Percentiles rank a stretch among this genome's conserved stretches.
phyloP scores from a whole-genome alignment of 2,329 filamentous ascomycete species.

The Ustilaginoidea virens region DNA sequence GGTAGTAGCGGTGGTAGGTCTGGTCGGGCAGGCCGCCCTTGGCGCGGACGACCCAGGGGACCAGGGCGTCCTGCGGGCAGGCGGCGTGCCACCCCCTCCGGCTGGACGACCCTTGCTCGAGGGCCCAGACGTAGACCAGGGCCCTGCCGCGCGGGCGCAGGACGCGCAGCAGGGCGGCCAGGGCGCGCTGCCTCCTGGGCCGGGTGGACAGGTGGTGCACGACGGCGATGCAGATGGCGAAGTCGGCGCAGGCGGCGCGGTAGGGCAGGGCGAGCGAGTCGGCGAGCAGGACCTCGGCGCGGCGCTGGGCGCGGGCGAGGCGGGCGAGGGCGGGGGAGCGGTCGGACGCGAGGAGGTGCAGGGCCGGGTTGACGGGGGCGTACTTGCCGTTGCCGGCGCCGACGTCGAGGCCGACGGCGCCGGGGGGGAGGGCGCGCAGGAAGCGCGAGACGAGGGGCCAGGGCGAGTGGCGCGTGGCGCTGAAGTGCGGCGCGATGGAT shows the following conservation, averaged over 20 bases:
- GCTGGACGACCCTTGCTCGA: conserved; percentile 80
- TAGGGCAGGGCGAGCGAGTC: conserved; percentile 79
- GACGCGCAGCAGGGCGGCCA: conserved; percentile 54
- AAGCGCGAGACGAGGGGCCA: conserved; percentile 87
- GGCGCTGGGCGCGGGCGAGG: conserved; percentile 27
- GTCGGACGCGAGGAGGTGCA: conserved; percentile 78
- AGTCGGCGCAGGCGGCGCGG: conserved; percentile 46
- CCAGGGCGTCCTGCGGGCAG: conserved; percentile 78
- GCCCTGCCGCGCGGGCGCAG: conserved; percentile 50
- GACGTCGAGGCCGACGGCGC: conserved; percentile 73
- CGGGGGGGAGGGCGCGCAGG: conserved; percentile 46
- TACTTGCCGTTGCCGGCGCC: conserved; percentile 98
- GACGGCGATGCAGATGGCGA: conserved; percentile 87
- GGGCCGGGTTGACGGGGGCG: conserved; percentile 56
- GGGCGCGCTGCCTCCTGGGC: conserved; percentile 54
- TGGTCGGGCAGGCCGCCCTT: conserved; percentile 23
- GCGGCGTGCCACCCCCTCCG: conserved; percentile 78
- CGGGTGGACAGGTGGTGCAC: conserved; percentile 82
- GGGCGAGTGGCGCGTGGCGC: conserved; percentile 63
- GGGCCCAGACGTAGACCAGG: conserved; percentile 84
- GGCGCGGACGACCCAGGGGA: conserved; percentile 69
- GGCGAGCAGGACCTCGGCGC: conserved; percentile 59
- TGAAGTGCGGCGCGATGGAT: conserved; percentile 72
- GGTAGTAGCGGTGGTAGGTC: conserved; percentile 84
- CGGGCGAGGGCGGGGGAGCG: conserved; percentile 46